These are phyloP conservation scores for Withania somnifera DNA, from an alignment of 305 asterid genomes.

Conservation along the genomic window DNA sequence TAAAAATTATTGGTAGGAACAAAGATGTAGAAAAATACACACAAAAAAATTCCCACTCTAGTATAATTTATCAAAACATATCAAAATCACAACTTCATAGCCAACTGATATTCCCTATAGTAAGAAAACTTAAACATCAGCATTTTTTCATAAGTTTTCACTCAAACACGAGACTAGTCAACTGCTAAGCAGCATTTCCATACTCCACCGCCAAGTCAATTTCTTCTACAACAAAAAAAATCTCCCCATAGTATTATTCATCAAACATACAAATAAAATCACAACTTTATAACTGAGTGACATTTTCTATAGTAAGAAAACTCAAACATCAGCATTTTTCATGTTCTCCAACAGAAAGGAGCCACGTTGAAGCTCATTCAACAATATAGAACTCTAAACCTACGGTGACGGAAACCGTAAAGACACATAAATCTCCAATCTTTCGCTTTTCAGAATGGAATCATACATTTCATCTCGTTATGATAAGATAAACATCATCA, in stretches of 20 bases:
- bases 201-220: not conserved
- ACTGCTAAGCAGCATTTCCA: no score
- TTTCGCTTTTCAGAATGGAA: no score
- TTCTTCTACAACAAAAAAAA: no score
- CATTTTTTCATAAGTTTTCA: no score
- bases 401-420: not conserved
- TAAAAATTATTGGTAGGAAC: not conserved
- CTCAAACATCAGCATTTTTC: not conserved
- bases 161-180: no score
- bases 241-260: no score
- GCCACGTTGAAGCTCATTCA: no score
- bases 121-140: not conserved
- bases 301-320: not conserved
- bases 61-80: no score
- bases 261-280: not conserved
- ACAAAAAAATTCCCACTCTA: not conserved
- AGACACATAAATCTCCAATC: not conserved
- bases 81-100: not conserved
- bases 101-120: not conserved
- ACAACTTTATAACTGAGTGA: not conserved
- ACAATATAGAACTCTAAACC: conserved; percentile 2
- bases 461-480: no score
- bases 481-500: no score
- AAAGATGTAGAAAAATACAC: not conserved
- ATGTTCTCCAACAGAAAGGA: not conserved